Conservation (phyloP, 768 basidiomycete genomes). For the Mycena olivaceomarginata region DNA sequence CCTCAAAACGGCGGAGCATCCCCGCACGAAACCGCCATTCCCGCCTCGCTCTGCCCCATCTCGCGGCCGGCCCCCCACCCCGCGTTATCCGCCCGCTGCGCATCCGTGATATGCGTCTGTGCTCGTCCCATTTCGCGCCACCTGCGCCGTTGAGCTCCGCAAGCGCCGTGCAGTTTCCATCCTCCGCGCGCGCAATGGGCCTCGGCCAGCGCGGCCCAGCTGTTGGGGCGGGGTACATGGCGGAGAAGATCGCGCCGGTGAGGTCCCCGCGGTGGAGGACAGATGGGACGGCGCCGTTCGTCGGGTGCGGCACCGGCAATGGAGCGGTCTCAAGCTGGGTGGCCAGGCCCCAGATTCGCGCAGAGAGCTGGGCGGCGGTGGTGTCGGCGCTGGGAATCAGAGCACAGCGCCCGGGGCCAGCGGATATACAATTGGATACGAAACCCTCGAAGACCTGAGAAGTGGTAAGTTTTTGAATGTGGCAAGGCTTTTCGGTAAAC, state of each 20-base stretch:
- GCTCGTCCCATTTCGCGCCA: slow-evolving; percentile 31
- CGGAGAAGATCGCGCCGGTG: slow-evolving; percentile 32
- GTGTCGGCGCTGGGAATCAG: slow-evolving; percentile 1
- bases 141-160: slow-evolving; percentile 29
- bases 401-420: slow-evolving; percentile 34
- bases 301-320: slow-evolving; percentile 26
- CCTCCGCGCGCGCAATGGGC: slow-evolving; percentile 31
- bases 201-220: slow-evolving; percentile 34
- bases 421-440: slow-evolving; percentile 29
- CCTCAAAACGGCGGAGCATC: slow-evolving; percentile 36
- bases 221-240: slow-evolving; percentile 34
- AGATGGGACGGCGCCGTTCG: slow-evolving; percentile 22
- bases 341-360: slow-evolving; percentile 33
- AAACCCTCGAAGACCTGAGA: slow-evolving; percentile 38
- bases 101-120: slow-evolving; percentile 28
- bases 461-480: background rate
- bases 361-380: slow-evolving; percentile 10
- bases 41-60: slow-evolving; percentile 36
- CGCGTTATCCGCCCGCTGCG: slow-evolving; percentile 31
- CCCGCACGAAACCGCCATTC: slow-evolving; percentile 37
- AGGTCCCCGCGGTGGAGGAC: slow-evolving; percentile 35
- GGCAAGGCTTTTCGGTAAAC: background rate
- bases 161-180: slow-evolving; percentile 17
- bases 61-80: slow-evolving; percentile 30
- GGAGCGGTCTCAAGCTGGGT: slow-evolving; percentile 9